Evolutionary conservation across 495 filamentous ascomycete genomes (phyloP), one percentile per base, ranked within the genome.

Genomic region (Collariella sp.): DNA sequence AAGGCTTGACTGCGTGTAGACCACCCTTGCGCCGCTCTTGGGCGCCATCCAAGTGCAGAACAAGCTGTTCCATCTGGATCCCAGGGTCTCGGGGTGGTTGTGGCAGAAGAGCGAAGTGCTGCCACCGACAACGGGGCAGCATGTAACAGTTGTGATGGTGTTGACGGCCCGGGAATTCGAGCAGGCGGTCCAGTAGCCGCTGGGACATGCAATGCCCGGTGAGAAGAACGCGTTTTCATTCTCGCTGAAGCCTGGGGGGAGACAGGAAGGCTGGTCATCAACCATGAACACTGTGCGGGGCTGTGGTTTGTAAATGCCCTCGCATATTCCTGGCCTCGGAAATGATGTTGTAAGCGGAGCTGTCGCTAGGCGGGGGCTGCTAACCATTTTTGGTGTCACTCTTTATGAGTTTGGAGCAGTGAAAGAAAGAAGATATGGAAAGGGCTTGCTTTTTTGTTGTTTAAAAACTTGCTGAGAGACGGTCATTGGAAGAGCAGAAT

Each of bases 61-160:
- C 35, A 58, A 46, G 22, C 43, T 57, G 9, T 38, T 46, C 55
- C 50, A 67, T 4, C 19, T 18, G 12, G 15, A 35, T 18, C 39
- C n/a, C 6, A 65, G 46, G 13, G 45, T 52, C 18, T 47, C 22
- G 13, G 60, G 43, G 31, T 55, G 42, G 20, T 58, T 46, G 34
- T 59, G 57, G 40, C 62, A 67, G 1, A 22, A 39, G 2, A 67
- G 40, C 0, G 47, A 46, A 13, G 63, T 40, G 47, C 39, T 35
- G 38, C 24, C 49, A 11, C 47, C 22, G 41, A 36, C 33, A 12
- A 41, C n/a, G 9, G 60, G 65, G 39, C 60, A 67, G 39, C 65
- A 65, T 2, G 63, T 63, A 12, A 67, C 55, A 4, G 65, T 67
- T 7, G 62, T 63, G 51, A 65, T 60, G 24, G 48, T 54, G 18